These are phyloP conservation scores for Penicillium samsonianum DNA, from an alignment of 495 filamentous ascomycete species.

Conservation along the genomic window DNA sequence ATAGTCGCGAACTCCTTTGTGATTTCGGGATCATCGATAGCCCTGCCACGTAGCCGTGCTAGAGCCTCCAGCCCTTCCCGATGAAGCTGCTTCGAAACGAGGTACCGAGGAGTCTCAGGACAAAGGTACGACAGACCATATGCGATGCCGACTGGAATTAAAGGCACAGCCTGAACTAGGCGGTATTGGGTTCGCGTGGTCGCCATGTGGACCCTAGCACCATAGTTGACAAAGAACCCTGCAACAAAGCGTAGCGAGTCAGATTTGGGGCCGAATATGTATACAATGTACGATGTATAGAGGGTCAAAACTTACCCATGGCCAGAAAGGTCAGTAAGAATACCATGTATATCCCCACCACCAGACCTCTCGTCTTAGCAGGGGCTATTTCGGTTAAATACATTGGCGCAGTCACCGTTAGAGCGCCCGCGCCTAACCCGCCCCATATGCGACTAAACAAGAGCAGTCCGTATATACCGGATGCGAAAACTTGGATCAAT, in stretches of 20 bases:
- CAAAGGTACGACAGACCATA: slow-evolving; percentile 39
- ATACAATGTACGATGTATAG: background rate
- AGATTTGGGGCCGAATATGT: background rate
- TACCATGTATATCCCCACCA: slow-evolving; percentile 55
- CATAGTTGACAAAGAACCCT: slow-evolving; percentile 55
- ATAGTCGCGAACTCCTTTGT: slow-evolving; percentile 42
- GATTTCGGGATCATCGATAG: slow-evolving; percentile 32
- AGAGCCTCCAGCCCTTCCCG: slow-evolving; percentile 37
- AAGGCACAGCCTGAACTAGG: slow-evolving; percentile 45
- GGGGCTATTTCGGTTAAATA: slow-evolving; percentile 57
- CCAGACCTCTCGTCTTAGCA: slow-evolving; percentile 47
- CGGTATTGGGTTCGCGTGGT: slow-evolving; percentile 44
- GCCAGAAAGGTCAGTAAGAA: slow-evolving; percentile 41
- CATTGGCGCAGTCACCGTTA: slow-evolving; percentile 51
- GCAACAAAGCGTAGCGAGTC: slow-evolving; percentile 7
- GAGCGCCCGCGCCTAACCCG: slow-evolving; percentile 49
- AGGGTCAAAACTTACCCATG: slow-evolving; percentile 33
- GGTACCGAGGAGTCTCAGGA: slow-evolving; percentile 47
- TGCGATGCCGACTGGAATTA: slow-evolving; percentile 44
- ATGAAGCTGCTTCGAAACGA: slow-evolving; percentile 39
- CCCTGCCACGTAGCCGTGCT: slow-evolving; percentile 42
- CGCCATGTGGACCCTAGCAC: slow-evolving; percentile 42
- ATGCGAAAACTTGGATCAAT: slow-evolving; percentile 47
- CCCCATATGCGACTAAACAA: slow-evolving; percentile 47
- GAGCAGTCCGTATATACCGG: slow-evolving; percentile 46